Evolutionary conservation across 2,329 filamentous ascomycete genomes (phyloP), one percentile per base, ranked within the genome.

Genomic region (Epichloe uncinata): DNA sequence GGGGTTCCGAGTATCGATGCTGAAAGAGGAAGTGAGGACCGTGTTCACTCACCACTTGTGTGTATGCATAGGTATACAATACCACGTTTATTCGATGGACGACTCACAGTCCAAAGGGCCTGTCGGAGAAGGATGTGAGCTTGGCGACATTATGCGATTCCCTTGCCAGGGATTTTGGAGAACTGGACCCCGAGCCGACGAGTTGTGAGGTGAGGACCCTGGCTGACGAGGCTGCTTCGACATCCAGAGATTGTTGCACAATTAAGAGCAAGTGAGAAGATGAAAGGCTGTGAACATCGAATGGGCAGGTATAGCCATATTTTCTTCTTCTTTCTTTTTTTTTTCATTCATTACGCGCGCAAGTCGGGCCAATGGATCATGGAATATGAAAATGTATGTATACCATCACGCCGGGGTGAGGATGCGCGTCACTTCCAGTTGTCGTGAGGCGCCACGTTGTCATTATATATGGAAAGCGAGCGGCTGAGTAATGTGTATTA

Each of bases 61-160:
- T 41, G 2, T 16, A 18, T 3, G 5, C 8, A 13, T 45, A 84
- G 81, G 75, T 85, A 8, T 87, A 83, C 66, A 87, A 85, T 61
- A 82, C 76, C 5, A 78, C 79, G 0, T 80, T 80, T 57, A 78
- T 88, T 54, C 77, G 81, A 45, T 87, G 84, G 84, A 87, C 82
- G 8, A 87, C 84, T 1, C 84, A 87, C 61, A 74, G 68, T 51
- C 83, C 82, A 0, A 66, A 69, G 8, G 84, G 84, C 1, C 66
- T 88, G n/a, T 83, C 80, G 0, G 65, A 66, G 18, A 79, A 79
- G 59, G 84, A 87, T 60, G 65, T 84, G 30, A 58, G 70, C 37
- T 73, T 87, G 64, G 84, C 84, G 0, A 59, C 62, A 5, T 69
- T 78, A 53, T 87, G 83, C 58, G 84, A 87, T 62, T 61, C 69